These are phyloP conservation scores for Isoetes taiwanensis DNA, from an alignment of 75 land plant genomes.

Conservation along the genomic window DNA sequence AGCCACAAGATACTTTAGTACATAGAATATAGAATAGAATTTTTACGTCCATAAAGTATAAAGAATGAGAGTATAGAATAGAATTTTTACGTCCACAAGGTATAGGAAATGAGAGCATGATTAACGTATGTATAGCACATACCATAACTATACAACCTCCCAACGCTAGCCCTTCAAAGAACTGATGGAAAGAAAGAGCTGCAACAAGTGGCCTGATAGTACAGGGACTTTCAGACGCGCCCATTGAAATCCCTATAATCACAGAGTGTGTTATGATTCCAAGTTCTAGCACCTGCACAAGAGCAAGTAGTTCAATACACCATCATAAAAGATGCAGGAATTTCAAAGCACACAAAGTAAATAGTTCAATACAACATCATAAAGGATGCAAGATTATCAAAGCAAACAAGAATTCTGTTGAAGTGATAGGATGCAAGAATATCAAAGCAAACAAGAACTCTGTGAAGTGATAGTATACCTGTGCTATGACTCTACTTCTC, in stretches of 20 bases:
- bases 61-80: too few relatives aligned
- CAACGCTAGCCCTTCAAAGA: constrained; percentile 37
- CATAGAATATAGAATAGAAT: not conserved
- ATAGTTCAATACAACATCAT: too few relatives aligned
- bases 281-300: constrained; percentile 29
- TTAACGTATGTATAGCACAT: too few relatives aligned
- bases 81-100: too few relatives aligned
- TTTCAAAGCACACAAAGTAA: too few relatives aligned
- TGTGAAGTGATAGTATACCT: too few relatives aligned
- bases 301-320: not conserved
- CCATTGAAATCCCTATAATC: constrained; percentile 31
- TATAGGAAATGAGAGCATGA: not conserved
- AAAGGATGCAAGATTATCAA: too few relatives aligned
- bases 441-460: too few relatives aligned
- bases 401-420: too few relatives aligned
- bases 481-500: too few relatives aligned
- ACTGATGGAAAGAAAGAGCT: constrained; percentile 32
- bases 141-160: constrained; percentile 27
- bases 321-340: constrained; percentile 8
- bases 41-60: not conserved
- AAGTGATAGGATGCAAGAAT: too few relatives aligned
- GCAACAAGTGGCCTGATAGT: constrained; percentile 29
- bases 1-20: not conserved
- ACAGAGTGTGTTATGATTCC: constrained; percentile 33
- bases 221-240: constrained; percentile 23